These are phyloP conservation scores for Fusarium algeriense DNA, from an alignment of 2,329 filamentous ascomycete species.

Conservation along the genomic window DNA sequence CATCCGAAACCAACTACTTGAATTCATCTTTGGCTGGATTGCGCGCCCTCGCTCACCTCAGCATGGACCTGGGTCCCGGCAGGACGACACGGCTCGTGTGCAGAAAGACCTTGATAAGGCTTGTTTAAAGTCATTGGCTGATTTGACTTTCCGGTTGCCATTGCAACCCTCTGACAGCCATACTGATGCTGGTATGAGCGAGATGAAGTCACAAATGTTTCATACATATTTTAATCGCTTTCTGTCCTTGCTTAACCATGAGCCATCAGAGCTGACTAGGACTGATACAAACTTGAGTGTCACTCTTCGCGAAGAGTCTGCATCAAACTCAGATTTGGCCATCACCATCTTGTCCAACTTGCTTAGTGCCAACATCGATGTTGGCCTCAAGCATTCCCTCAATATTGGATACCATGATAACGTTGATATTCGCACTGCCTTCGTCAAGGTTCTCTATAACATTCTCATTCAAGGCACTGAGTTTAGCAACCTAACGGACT, in stretches of 20 bases:
- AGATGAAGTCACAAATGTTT: conserved; percentile 78
- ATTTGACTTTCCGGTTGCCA: conserved; percentile 74
- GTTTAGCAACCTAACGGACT: conserved; percentile 76
- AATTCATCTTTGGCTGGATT: conserved; percentile 78
- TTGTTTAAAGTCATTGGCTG: conserved; percentile 73
- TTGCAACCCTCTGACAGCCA: conserved; percentile 75
- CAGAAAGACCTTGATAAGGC: conserved; percentile 76
- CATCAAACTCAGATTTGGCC: conserved; percentile 70
- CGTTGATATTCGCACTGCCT: conserved; percentile 75
- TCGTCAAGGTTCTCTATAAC: conserved; percentile 77
- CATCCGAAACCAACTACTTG: conserved; percentile 75
- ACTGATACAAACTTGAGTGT: conserved; percentile 50
- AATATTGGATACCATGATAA: conserved; percentile 79
- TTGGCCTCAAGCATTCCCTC: conserved; percentile 76
- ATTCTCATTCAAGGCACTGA: conserved; percentile 79
- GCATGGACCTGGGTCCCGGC: conserved; percentile 56
- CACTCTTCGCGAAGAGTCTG: conserved; percentile 63
- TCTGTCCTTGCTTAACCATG: conserved; percentile 72
- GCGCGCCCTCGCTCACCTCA: conserved; percentile 68
- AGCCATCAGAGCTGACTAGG: conserved; percentile 58
- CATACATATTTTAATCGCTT: conserved; percentile 79
- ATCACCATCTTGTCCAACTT: conserved; percentile 77
- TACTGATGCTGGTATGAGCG: conserved; percentile 74
- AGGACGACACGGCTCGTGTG: conserved; percentile 68
- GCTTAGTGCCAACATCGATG: conserved; percentile 77